Conservation (phyloP, 1,284 basidiomycete genomes). For the Earliella scabrosa region DNA sequence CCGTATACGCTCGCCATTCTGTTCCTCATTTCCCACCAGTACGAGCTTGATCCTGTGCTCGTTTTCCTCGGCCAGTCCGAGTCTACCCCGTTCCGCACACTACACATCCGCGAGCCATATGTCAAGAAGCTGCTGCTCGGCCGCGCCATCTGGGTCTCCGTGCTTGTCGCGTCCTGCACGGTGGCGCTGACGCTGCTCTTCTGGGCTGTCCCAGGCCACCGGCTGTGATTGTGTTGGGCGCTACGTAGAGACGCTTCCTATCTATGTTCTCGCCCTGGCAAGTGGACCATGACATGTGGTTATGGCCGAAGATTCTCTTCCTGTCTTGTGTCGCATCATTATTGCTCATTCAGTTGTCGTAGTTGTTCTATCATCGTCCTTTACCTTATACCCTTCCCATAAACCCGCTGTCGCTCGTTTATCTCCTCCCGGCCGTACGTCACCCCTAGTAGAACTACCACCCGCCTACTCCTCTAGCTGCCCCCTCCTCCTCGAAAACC, state of each 20-base stretch:
- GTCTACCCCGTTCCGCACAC: slow-evolving; percentile 91
- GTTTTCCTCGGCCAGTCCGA: slow-evolving; percentile 86
- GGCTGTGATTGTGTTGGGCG: slow-evolving; percentile 52
- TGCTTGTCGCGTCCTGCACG: slow-evolving; percentile 71
- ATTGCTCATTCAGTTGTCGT: slow-evolving; percentile 25
- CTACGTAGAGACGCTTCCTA: slow-evolving; percentile 10
- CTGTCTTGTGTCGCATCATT: slow-evolving; percentile 15
- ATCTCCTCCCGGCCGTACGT: slow-evolving; percentile 3
- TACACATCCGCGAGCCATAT: slow-evolving; percentile 89
- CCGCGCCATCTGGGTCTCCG: slow-evolving; percentile 84
- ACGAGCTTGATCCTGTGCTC: slow-evolving; percentile 93
- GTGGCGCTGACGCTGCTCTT: slow-evolving; percentile 85
- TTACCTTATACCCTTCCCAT: slow-evolving; percentile 31
- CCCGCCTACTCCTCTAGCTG: background rate
- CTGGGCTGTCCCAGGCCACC: slow-evolving; percentile 91
- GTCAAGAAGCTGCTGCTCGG: slow-evolving; percentile 89
- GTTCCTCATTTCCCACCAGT: slow-evolving; percentile 92
- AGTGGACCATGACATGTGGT: slow-evolving; percentile 13
- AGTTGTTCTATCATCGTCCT: slow-evolving; percentile 12
- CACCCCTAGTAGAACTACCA: background rate
- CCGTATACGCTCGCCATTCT: slow-evolving; percentile 92
- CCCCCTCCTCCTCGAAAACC: background rate
- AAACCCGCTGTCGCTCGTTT: slow-evolving; percentile 32
- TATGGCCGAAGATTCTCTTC: slow-evolving; percentile 6
- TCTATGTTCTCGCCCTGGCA: slow-evolving; percentile 12